A percentile compares a stretch with the other conserved stretches of the same genome.
phyloP scores from a whole-genome alignment of 2,329 filamentous ascomycete species.

The Microdochium bolleyi region DNA sequence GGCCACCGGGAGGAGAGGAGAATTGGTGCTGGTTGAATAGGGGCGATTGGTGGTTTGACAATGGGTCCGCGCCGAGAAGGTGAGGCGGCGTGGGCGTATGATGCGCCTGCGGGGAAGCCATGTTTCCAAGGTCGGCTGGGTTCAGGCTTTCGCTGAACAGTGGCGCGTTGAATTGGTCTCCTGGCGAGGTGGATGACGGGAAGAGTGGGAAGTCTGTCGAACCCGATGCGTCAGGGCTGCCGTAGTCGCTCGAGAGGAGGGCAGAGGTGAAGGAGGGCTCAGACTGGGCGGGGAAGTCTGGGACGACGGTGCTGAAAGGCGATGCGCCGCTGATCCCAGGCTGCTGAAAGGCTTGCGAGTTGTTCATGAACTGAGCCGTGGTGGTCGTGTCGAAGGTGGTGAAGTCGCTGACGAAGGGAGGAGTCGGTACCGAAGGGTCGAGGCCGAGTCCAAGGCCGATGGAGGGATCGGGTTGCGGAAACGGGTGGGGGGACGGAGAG shows the following conservation, averaged over 20 bases:
- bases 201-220: constrained; percentile 57
- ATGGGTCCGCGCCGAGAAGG: constrained; percentile 41
- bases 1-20: constrained; percentile 31
- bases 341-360: constrained; percentile 36
- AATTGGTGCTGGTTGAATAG: constrained; percentile 50
- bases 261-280: constrained; percentile 35
- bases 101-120: constrained; percentile 47
- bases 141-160: constrained; percentile 46
- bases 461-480: constrained; percentile 40
- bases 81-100: constrained; percentile 50
- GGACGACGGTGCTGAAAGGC: constrained; percentile 23
- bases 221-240: constrained; percentile 16
- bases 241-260: constrained; percentile 41
- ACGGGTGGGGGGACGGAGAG: constrained; percentile 54
- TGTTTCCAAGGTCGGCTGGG: constrained; percentile 39
- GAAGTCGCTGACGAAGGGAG: constrained; percentile 33
- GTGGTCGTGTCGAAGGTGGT: constrained; percentile 34
- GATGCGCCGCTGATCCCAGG: constrained; percentile 27
- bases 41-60: constrained; percentile 48
- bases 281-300: constrained; percentile 32
- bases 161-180: constrained; percentile 53
- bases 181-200: constrained; percentile 37
- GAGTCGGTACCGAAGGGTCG: constrained; percentile 40
- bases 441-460: constrained; percentile 51
- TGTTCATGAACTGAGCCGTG: constrained; percentile 37